Evolutionary conservation across 2,329 filamentous ascomycete genomes (phyloP).

Genomic region (Claviceps cyperi): DNA sequence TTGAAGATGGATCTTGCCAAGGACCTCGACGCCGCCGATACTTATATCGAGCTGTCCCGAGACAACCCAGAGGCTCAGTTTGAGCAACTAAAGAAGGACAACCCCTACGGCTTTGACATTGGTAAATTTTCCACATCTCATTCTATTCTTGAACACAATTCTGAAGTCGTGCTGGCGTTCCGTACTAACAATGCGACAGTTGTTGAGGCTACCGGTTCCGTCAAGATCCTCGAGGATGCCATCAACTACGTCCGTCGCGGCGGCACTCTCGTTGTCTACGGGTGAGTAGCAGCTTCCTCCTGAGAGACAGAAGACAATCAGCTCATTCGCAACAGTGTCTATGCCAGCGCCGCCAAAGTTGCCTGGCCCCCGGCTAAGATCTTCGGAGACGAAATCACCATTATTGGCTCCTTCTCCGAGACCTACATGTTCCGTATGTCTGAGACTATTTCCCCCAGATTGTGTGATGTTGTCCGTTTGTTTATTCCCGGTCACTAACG

Average conservation of each 20-base stretch:
- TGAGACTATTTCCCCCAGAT: not conserved
- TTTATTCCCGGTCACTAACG: not conserved
- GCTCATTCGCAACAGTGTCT: constrained; percentile 33
- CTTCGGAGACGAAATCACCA: constrained; percentile 54
- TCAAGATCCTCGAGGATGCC: constrained; percentile 53
- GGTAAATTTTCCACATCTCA: constrained; percentile 16
- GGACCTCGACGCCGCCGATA: constrained; percentile 38
- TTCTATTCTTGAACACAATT: too few species aligned
- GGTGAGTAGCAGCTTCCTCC: constrained; percentile 10
- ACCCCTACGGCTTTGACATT: constrained; percentile 62
- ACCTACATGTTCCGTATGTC: constrained; percentile 54
- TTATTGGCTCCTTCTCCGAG: constrained; percentile 59
- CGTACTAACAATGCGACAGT: constrained; percentile 21
- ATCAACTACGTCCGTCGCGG: constrained; percentile 60
- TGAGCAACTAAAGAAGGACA: constrained; percentile 43
- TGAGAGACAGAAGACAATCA: not conserved
- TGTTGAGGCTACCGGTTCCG: constrained; percentile 54
- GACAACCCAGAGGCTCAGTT: constrained; percentile 44
- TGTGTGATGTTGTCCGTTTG: not conserved
- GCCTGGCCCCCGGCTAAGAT: constrained; percentile 60
- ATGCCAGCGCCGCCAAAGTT: constrained; percentile 46
- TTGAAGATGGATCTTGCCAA: constrained; percentile 57
- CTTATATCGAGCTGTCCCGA: constrained; percentile 39
- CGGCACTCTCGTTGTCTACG: constrained; percentile 58
- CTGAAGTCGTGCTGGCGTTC: not conserved